Conservation (phyloP, 345 rosid species). For the Eucalyptus sideroxylon region DNA sequence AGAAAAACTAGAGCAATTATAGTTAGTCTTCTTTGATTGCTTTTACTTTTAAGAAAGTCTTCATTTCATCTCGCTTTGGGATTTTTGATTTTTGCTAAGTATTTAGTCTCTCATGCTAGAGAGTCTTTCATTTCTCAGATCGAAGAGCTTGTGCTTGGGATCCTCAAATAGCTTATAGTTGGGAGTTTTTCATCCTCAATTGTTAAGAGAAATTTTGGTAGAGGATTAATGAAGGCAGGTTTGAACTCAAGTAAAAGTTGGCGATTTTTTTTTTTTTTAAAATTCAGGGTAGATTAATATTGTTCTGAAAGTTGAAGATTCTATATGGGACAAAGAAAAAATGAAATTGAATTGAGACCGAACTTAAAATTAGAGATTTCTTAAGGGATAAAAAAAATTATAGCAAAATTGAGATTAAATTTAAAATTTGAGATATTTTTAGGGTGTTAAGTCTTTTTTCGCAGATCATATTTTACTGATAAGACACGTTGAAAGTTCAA, state of each 20-base stretch:
- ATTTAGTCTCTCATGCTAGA: not conserved
- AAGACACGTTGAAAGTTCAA: not conserved
- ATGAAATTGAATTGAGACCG: not conserved
- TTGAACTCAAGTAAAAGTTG: not conserved
- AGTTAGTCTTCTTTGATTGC: not conserved
- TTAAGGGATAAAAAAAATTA: too few relatives aligned
- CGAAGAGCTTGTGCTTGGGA: accelerated
- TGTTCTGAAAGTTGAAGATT: not conserved
- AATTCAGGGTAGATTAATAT: not conserved
- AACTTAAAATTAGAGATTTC: not conserved
- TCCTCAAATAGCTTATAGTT: accelerated
- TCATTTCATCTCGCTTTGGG: not conserved
- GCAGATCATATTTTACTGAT: not conserved
- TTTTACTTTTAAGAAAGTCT: too few relatives aligned
- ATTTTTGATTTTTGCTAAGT: too few relatives aligned
- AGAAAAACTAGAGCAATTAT: too few relatives aligned
- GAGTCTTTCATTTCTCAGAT: not conserved
- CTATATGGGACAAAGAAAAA: too few relatives aligned
- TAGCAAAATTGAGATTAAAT: not conserved
- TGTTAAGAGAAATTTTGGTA: not conserved
- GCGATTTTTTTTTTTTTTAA: too few relatives aligned
- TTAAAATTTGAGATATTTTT: not conserved
- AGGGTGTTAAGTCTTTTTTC: not conserved
- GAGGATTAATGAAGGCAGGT: accelerated
- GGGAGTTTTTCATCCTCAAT: not conserved